These are phyloP conservation scores for Solanum boliviense DNA, from an alignment of 257 asterid genomes.

Conservation along the genomic window DNA sequence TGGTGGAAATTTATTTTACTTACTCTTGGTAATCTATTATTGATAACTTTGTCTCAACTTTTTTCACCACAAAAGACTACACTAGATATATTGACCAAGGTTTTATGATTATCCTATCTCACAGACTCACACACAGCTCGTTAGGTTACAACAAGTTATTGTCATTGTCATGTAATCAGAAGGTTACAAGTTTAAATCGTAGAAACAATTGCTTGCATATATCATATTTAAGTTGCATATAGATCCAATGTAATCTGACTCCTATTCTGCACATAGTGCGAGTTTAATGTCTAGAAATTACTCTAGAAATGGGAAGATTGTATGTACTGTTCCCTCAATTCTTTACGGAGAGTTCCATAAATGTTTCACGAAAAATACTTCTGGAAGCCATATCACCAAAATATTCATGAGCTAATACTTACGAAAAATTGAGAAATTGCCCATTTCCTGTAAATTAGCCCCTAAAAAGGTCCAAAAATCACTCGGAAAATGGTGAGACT, in stretches of 20 bases:
- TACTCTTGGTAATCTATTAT: not conserved
- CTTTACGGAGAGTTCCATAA: too few relatives aligned
- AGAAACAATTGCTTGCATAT: not conserved
- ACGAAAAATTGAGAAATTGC: too few relatives aligned
- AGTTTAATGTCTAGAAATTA: fast-evolving
- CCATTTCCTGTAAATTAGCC: fast-evolving
- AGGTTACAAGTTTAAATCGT: not conserved
- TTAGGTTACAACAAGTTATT: not conserved
- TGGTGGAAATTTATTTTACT: not conserved
- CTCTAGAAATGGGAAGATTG: not conserved
- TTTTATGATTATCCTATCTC: not conserved
- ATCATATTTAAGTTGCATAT: not conserved
- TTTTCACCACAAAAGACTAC: not conserved
- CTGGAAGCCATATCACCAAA: too few relatives aligned
- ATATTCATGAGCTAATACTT: too few relatives aligned
- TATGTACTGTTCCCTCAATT: fast-evolving
- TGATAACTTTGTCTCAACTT: not conserved
- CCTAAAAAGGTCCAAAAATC: too few relatives aligned
- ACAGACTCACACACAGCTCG: not conserved
- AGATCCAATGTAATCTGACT: not conserved
- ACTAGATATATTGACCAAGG: not conserved
- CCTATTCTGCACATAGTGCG: not conserved
- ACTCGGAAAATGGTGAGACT: too few relatives aligned
- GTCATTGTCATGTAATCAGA: not conserved
- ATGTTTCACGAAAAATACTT: fast-evolving